phyloP scores from a whole-genome alignment of 768 basidiomycete genomes.

The Russula griseocarnosa region DNA sequence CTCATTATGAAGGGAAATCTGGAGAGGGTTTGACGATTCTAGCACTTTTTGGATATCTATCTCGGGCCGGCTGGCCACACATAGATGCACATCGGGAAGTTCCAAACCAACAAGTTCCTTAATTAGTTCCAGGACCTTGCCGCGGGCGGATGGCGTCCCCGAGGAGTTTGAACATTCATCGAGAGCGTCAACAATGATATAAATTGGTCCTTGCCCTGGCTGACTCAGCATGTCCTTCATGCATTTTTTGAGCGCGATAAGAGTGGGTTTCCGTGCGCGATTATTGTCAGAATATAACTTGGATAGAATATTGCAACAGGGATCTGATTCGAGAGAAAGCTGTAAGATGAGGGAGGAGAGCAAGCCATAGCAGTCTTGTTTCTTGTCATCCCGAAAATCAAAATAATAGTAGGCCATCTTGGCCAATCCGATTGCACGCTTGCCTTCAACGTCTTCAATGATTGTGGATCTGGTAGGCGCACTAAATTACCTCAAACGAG shows the following conservation, averaged over 20 bases:
- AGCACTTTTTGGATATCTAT: neutral
- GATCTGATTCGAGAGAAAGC: neutral
- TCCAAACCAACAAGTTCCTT: neutral
- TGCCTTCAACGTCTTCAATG: constrained; percentile 3
- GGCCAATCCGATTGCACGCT: neutral
- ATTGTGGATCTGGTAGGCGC: neutral
- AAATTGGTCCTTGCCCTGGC: neutral
- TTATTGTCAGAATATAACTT: neutral
- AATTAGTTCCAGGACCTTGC: neutral
- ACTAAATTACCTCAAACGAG: neutral
- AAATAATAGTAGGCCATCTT: constrained; percentile 4
- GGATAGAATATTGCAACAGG: neutral
- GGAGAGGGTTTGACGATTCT: neutral
- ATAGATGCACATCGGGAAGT: neutral
- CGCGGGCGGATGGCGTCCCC: neutral
- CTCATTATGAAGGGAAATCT: constrained; percentile 1
- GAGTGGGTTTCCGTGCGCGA: neutral
- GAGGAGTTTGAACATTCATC: constrained; percentile 2
- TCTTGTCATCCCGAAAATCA: constrained; percentile 1
- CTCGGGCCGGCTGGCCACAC: constrained; percentile 1
- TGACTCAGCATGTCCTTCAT: constrained; percentile 2
- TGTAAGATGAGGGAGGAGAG: constrained; percentile 8
- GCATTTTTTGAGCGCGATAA: neutral
- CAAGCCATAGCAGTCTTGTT: neutral
- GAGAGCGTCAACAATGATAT: constrained; percentile 4